phyloP scores from a whole-genome alignment of 306 rosid genomes.

The Rubus parviflorus region DNA sequence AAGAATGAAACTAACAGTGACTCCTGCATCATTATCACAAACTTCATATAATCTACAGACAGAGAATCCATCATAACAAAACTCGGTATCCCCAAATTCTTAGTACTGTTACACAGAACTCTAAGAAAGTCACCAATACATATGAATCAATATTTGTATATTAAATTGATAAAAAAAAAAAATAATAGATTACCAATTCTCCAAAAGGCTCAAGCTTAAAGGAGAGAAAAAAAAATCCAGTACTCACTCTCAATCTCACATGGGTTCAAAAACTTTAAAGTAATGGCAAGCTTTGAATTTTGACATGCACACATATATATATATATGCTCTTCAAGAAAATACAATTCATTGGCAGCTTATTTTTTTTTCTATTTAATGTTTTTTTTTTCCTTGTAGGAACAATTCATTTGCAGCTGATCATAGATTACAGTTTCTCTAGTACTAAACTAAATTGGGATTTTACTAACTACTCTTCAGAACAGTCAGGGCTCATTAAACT shows the following conservation, averaged over 20 bases:
- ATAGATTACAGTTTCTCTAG: not conserved
- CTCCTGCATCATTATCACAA: slow-evolving; percentile 61
- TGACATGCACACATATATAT: not conserved
- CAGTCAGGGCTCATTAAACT: too few relatives aligned
- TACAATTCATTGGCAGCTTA: not conserved
- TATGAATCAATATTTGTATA: not conserved
- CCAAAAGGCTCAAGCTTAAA: not conserved
- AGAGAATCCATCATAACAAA: slow-evolving; percentile 2
- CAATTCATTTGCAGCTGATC: not conserved
- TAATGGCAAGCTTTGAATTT: not conserved
- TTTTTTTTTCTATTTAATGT: not conserved
- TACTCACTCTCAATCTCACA: not conserved
- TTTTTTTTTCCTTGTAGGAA: not conserved
- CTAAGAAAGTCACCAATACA: not conserved
- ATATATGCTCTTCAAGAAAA: not conserved
- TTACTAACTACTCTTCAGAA: not conserved
- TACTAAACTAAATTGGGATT: not conserved
- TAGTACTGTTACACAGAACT: not conserved
- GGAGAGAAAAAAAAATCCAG: not conserved
- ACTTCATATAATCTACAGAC: slow-evolving; percentile 21
- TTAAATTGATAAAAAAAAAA: not conserved
- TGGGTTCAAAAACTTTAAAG: not conserved
- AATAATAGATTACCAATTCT: not conserved
- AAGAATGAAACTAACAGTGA: slow-evolving; percentile 73
- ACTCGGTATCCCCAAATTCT: not conserved